These are phyloP conservation scores for Podaxis mareebaensis DNA, from an alignment of 768 basidiomycete genomes.

Conservation along the genomic window DNA sequence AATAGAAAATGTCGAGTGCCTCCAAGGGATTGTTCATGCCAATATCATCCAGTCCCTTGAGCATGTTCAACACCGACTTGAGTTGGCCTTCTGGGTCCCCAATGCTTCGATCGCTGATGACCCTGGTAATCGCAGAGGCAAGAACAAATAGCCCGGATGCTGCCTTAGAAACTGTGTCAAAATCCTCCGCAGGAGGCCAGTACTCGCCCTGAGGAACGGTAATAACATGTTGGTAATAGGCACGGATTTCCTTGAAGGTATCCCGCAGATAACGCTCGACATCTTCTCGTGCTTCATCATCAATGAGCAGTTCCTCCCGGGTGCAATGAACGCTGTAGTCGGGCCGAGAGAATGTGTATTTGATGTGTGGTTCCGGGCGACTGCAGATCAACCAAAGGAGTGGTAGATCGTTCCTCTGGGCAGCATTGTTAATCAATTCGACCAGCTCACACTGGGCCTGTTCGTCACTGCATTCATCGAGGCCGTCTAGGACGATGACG, in stretches of 20 bases:
- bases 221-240: neutral
- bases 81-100: conserved; percentile 2
- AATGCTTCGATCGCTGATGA: neutral
- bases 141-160: neutral
- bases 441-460: neutral
- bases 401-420: neutral
- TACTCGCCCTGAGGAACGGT: neutral
- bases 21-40: neutral
- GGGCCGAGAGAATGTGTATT: neutral
- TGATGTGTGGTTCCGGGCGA: conserved; percentile 1
- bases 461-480: conserved; percentile 2
- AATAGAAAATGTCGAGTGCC: neutral
- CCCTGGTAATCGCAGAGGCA: neutral
- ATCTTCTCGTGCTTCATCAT: neutral
- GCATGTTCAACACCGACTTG: neutral
- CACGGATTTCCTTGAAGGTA: neutral
- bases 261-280: neutral
- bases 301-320: neutral
- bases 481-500: neutral
- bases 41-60: neutral
- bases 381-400: conserved; percentile 7
- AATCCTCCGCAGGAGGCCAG: neutral
- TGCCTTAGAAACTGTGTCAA: neutral
- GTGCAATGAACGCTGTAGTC: neutral
- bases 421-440: neutral